These are phyloP conservation scores for Magnolia officinalis DNA, from an alignment of 164 flowering plant genomes.

Conservation along the genomic window DNA sequence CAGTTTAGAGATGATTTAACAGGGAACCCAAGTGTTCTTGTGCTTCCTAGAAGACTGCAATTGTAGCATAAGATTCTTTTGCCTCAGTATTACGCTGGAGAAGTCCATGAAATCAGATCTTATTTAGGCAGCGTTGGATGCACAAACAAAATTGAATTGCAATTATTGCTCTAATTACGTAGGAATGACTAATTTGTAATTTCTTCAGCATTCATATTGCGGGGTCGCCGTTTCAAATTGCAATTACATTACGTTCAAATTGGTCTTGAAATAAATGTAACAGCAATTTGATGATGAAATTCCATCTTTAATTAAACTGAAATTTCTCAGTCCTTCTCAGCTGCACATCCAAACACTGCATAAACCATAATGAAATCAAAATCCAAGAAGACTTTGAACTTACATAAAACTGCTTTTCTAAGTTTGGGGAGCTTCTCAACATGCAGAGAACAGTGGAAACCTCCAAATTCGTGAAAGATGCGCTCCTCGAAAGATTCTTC, in stretches of 20 bases:
- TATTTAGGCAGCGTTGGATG: too few relatives aligned
- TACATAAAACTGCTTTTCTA: slow-evolving; percentile 45
- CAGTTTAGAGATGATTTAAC: slow-evolving; percentile 31
- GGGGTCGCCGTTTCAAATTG: too few relatives aligned
- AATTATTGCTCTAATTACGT: too few relatives aligned
- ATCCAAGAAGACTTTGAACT: slow-evolving; percentile 11
- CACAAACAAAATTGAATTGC: too few relatives aligned
- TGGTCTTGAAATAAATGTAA: too few relatives aligned
- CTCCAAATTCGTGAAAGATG: slow-evolving; percentile 31
- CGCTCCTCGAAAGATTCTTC: slow-evolving; percentile 37
- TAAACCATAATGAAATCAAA: neutral
- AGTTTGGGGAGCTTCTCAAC: slow-evolving; percentile 42
- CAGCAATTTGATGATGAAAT: too few relatives aligned
- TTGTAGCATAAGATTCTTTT: slow-evolving; percentile 8
- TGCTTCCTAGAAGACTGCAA: slow-evolving; percentile 17
- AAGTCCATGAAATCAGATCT: too few relatives aligned
- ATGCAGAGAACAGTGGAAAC: slow-evolving; percentile 35
- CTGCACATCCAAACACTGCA: neutral
- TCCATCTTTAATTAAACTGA: neutral
- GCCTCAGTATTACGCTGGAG: slow-evolving; percentile 34
- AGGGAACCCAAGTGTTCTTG: slow-evolving; percentile 18
- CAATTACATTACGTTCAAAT: too few relatives aligned
- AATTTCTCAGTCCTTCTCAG: neutral
- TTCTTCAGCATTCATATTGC: too few relatives aligned
- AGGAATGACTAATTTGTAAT: too few relatives aligned